Conservation (phyloP, 371 early-diverging fungal species). For the Saksenaea vasiformis region DNA sequence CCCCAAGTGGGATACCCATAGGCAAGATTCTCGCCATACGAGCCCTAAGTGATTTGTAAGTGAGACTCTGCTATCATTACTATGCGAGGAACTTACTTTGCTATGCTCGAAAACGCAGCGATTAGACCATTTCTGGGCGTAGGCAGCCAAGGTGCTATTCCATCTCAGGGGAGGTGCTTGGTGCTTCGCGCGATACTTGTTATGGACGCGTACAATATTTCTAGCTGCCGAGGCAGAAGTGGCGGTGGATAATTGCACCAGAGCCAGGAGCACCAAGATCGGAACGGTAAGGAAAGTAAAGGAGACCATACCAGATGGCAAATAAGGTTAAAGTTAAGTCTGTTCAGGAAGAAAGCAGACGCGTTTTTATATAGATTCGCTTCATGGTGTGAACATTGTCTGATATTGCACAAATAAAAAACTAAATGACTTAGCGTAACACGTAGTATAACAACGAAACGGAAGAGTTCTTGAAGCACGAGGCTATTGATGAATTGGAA, state of each 20-base stretch:
- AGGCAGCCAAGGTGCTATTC: slow-evolving; percentile 39
- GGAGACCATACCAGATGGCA: slow-evolving; percentile 9
- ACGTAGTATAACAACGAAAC: neutral
- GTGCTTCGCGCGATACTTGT: slow-evolving; percentile 48
- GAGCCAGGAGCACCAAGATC: neutral
- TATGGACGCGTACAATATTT: slow-evolving; percentile 38
- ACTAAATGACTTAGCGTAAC: neutral
- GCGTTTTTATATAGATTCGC: neutral
- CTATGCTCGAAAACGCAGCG: slow-evolving; percentile 47
- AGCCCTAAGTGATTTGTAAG: slow-evolving; percentile 1
- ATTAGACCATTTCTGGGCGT: slow-evolving; percentile 52
- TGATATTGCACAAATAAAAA: neutral
- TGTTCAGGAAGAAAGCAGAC: neutral
- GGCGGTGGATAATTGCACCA: slow-evolving; percentile 4
- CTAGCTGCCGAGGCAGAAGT: slow-evolving; percentile 7
- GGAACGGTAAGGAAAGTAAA: slow-evolving; percentile 8
- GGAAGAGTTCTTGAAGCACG: neutral
- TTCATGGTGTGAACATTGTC: neutral
- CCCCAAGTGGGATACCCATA: slow-evolving; percentile 36
- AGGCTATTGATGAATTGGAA: neutral
- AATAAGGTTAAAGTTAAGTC: neutral
- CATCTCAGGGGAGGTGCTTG: slow-evolving; percentile 47
- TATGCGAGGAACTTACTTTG: slow-evolving; percentile 11
- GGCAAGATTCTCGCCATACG: slow-evolving; percentile 54
- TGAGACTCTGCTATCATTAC: neutral